A percentile compares a stretch with the other conserved stretches of the same genome.
Conservation (phyloP, 768 basidiomycete genomes). For the Agrocybe pediades region DNA sequence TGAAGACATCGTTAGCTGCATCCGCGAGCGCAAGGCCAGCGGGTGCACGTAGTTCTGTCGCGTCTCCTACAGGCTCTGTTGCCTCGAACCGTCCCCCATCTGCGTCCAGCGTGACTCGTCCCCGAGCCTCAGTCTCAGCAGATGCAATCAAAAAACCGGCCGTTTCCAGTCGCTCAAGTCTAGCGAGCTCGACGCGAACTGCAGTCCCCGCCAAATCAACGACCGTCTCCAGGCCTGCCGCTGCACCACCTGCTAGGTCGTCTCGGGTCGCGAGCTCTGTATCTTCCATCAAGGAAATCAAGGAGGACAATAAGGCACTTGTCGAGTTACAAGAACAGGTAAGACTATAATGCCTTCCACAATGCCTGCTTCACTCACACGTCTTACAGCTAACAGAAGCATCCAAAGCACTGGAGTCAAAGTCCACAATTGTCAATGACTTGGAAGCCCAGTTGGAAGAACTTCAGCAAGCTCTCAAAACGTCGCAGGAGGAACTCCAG, state of each 20-base stretch:
- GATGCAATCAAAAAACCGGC: constrained; percentile 60
- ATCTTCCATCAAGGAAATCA: constrained; percentile 73
- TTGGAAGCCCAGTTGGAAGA: constrained; percentile 56
- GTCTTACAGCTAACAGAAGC: constrained; percentile 59
- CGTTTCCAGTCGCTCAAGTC: constrained; percentile 41
- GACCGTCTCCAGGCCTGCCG: constrained; percentile 27
- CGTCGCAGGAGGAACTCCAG: constrained; percentile 46
- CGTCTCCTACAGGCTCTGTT: constrained; percentile 57
- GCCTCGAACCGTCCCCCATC: constrained; percentile 48
- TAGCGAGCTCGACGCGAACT: constrained; percentile 37
- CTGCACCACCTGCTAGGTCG: constrained; percentile 38
- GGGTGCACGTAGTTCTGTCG: constrained; percentile 46
- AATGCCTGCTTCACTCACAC: not conserved
- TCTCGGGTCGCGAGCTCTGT: constrained; percentile 60
- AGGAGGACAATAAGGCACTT: constrained; percentile 51
- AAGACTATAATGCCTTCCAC: constrained; percentile 11
- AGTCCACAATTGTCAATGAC: constrained; percentile 47
- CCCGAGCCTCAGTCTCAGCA: constrained; percentile 63
- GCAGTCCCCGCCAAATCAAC: constrained; percentile 32
- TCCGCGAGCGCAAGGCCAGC: constrained; percentile 40
- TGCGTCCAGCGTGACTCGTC: constrained; percentile 43
- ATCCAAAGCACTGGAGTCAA: constrained; percentile 51
- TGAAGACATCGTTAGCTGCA: constrained; percentile 40
- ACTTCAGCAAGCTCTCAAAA: constrained; percentile 51
- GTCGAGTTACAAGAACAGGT: constrained; percentile 67